Evolutionary conservation across 495 filamentous ascomycete species (phyloP).

Genomic region (Neurospora africana): DNA sequence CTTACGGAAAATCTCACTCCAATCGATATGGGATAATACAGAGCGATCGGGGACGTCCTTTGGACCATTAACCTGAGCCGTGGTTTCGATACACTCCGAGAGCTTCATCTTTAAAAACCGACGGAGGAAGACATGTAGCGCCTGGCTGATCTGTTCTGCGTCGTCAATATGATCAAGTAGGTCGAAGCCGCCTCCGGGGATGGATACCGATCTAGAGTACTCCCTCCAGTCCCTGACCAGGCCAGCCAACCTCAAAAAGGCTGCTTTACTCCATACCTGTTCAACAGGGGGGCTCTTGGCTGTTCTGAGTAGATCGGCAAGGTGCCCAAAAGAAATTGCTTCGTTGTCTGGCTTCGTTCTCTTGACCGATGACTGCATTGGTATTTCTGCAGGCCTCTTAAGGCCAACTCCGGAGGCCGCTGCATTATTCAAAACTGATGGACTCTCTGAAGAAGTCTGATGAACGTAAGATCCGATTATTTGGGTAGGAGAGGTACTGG

Average conservation of each 20-base stretch:
- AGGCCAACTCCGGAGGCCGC: not conserved
- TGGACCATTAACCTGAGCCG: not conserved
- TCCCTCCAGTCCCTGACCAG: conserved; percentile 17
- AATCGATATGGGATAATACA: not conserved
- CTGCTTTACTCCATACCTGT: conserved; percentile 6
- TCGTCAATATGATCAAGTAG: conserved; percentile 11
- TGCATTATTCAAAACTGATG: not conserved
- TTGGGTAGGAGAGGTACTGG: not conserved
- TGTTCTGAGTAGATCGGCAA: conserved; percentile 8
- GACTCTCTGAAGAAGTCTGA: not conserved
- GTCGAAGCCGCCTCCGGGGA: conserved; percentile 2
- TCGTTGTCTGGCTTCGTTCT: not conserved
- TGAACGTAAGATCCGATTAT: not conserved
- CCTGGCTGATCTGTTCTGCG: conserved; percentile 1
- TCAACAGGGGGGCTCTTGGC: not conserved
- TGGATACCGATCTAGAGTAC: not conserved
- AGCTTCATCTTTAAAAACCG: conserved; percentile 19
- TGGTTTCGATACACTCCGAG: not conserved
- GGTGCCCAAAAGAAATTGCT: conserved; percentile 1
- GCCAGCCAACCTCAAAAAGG: conserved; percentile 16
- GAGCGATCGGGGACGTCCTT: not conserved
- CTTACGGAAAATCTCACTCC: conserved; percentile 6
- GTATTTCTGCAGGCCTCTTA: not conserved
- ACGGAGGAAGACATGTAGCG: conserved; percentile 16
- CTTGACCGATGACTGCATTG: not conserved